phyloP scores from a whole-genome alignment of 768 basidiomycete genomes.

The Russula sp. region DNA sequence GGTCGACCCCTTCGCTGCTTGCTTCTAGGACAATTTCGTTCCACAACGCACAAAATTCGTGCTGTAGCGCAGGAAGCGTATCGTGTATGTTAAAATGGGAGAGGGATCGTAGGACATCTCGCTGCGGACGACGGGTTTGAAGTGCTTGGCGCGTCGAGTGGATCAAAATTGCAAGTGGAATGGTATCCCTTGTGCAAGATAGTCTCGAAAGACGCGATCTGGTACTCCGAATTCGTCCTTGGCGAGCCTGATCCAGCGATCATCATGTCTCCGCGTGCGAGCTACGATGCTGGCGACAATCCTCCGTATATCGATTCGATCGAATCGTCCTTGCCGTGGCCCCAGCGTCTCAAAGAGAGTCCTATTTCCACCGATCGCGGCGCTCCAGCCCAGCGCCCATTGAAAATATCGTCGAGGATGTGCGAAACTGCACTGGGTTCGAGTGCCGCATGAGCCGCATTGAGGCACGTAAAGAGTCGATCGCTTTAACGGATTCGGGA shows the following conservation, averaged over 20 bases:
- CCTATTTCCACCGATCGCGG: conserved; percentile 1
- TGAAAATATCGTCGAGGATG: not conserved
- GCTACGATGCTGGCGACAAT: not conserved
- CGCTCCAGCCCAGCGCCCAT: not conserved
- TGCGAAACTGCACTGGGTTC: not conserved
- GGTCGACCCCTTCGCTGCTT: no score
- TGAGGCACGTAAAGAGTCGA: conserved; percentile 1
- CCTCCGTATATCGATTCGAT: not conserved
- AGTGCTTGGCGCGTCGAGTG: not conserved
- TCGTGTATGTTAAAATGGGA: not conserved
- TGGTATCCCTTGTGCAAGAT: not conserved
- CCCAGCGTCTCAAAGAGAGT: not conserved
- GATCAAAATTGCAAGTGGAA: conserved; percentile 5
- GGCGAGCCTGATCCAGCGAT: not conserved
- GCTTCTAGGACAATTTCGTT: not conserved
- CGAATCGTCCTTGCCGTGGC: no score
- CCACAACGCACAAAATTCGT: not conserved
- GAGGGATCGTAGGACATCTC: not conserved
- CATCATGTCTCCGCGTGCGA: not conserved
- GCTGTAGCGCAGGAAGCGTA: not conserved
- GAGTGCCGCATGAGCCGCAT: not conserved
- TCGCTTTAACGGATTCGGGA: not conserved
- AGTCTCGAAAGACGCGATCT: not conserved
- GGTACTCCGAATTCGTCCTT: not conserved
- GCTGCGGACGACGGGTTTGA: not conserved